Evolutionary conservation across 164 flowering plant species (phyloP).

Genomic region (Sextonia rubra): DNA sequence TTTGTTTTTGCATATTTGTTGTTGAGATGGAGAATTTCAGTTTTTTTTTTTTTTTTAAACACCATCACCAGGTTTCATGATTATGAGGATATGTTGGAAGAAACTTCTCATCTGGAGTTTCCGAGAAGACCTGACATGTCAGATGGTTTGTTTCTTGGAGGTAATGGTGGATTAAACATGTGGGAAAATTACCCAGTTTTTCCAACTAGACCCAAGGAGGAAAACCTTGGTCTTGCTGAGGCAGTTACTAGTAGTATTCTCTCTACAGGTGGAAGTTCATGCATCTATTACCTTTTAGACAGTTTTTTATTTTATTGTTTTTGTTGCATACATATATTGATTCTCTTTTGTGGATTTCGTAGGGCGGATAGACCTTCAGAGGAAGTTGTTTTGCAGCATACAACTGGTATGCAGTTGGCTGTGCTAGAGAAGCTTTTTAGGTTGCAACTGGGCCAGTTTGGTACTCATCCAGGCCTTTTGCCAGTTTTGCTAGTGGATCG

Average conservation of each 20-base stretch:
- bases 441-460: neutral
- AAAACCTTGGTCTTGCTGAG: conserved; percentile 93
- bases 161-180: conserved; percentile 56
- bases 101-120: conserved; percentile 70
- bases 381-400: conserved; percentile 93
- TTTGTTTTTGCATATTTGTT: conserved; percentile 1
- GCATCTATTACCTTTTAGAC: neutral
- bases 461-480: neutral
- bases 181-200: conserved; percentile 80
- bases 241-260: conserved; percentile 92
- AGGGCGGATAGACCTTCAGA: conserved; percentile 95
- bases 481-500: neutral
- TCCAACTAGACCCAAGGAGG: conserved; percentile 60
- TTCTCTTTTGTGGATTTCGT: conserved; percentile 17
- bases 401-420: conserved; percentile 53
- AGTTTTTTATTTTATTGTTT: neutral
- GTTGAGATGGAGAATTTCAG: neutral
- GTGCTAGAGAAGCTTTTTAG: conserved; percentile 1
- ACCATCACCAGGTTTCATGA: conserved; percentile 69
- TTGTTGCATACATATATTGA: neutral
- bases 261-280: conserved; percentile 53
- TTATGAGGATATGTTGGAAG: conserved; percentile 93
- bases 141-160: conserved; percentile 56
- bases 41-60: neutral
- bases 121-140: conserved; percentile 64